A percentile compares a stretch with the other conserved stretches of the same genome.
These are phyloP conservation scores for Fusarium annulatum DNA, from an alignment of 2,329 filamentous ascomycete species.

Conservation along the genomic window DNA sequence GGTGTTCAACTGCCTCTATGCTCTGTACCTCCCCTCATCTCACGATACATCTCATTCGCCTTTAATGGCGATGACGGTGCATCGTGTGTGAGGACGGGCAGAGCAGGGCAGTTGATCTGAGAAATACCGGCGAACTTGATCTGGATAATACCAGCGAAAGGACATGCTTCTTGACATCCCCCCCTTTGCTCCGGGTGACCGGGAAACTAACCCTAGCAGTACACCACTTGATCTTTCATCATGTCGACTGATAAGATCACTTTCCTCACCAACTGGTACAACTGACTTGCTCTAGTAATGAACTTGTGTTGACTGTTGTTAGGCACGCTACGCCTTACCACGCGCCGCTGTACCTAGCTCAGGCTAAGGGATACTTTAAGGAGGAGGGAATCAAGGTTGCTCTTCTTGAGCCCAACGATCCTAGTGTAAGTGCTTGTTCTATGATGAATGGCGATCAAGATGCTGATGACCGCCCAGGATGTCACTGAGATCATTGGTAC, in stretches of 20 bases:
- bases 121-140: slow-evolving; percentile 88
- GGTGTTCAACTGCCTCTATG: slow-evolving; percentile 53
- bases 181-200: slow-evolving; percentile 43
- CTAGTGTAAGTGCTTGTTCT: slow-evolving; percentile 63
- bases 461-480: slow-evolving; percentile 59
- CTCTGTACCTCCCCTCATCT: slow-evolving; percentile 12
- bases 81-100: slow-evolving; percentile 23
- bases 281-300: slow-evolving; percentile 1
- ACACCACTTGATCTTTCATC: slow-evolving; percentile 57
- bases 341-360: slow-evolving; percentile 80
- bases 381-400: slow-evolving; percentile 83
- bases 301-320: slow-evolving; percentile 44
- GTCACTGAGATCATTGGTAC: slow-evolving; percentile 84
- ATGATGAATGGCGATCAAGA: fast-evolving
- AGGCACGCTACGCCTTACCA: slow-evolving; percentile 88
- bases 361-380: slow-evolving; percentile 79
- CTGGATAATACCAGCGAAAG: slow-evolving; percentile 90
- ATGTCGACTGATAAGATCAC: slow-evolving; percentile 90
- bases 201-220: slow-evolving; percentile 62
- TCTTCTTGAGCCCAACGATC: slow-evolving; percentile 81
- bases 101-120: slow-evolving; percentile 64
- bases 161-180: slow-evolving; percentile 76
- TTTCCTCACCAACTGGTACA: slow-evolving; percentile 84
- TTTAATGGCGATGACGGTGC: background rate
- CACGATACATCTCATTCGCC: background rate